These are phyloP conservation scores for Tulasnella sp. DNA, from an alignment of 768 basidiomycete genomes.

Conservation along the genomic window DNA sequence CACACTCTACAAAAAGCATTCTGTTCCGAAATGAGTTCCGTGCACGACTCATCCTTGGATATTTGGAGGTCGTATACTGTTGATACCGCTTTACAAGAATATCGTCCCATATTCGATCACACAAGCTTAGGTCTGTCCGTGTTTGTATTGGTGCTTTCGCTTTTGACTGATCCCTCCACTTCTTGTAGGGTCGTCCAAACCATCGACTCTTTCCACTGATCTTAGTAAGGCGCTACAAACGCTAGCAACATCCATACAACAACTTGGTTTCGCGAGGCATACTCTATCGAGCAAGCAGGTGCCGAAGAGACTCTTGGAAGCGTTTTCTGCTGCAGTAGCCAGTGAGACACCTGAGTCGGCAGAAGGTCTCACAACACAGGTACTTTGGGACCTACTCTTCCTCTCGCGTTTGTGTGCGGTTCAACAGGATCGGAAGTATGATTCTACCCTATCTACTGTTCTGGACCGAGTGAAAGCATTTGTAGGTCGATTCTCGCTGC, in stretches of 20 bases:
- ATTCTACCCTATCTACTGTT: neutral
- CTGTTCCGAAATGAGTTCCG: slow-evolving; percentile 39
- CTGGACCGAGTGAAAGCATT: neutral
- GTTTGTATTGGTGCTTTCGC: neutral
- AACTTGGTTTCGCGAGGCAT: slow-evolving; percentile 48
- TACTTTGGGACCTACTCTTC: slow-evolving; percentile 38
- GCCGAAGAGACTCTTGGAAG: slow-evolving; percentile 40
- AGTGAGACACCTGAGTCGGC: slow-evolving; percentile 30
- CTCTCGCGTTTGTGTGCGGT: slow-evolving; percentile 35
- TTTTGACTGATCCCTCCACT: slow-evolving; percentile 27
- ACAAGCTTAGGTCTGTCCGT: neutral
- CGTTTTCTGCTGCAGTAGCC: slow-evolving; percentile 30
- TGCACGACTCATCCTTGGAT: slow-evolving; percentile 48
- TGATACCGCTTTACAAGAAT: slow-evolving; percentile 16
- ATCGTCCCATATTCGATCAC: neutral
- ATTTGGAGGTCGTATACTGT: slow-evolving; percentile 52
- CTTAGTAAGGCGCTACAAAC: slow-evolving; percentile 54
- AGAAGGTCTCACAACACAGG: slow-evolving; percentile 12
- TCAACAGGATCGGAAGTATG: slow-evolving; percentile 31
- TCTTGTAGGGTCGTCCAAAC: slow-evolving; percentile 29
- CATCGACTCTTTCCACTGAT: slow-evolving; percentile 48
- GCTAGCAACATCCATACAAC: slow-evolving; percentile 52
- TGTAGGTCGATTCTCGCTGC: neutral
- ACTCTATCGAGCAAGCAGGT: slow-evolving; percentile 31
- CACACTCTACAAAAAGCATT: slow-evolving; percentile 45